Evolutionary conservation across 2,329 filamentous ascomycete genomes (phyloP), one percentile per base, ranked within the genome.

Genomic region (Talaromyces piceae): DNA sequence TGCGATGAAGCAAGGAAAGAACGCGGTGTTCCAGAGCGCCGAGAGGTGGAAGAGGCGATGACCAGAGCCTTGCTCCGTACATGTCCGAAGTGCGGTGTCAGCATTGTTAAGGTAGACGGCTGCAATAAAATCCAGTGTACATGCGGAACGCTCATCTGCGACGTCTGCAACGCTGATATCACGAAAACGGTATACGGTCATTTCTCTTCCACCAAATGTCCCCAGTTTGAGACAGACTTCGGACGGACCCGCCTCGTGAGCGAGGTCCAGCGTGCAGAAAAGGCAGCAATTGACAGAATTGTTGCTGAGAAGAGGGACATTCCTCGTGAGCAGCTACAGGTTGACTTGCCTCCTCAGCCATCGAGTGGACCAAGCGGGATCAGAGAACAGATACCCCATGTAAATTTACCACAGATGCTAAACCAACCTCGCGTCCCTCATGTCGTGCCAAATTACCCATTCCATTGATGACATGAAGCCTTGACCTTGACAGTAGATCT

Each of bases 41-140:
- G 85, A 56, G 67, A 74, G 3, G 80, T 94, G 26, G 89, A 95
- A 65, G 88, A 95, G 64, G 88, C 88, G 18, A 91, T 91, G 86
- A 88, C 86, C 2, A 77, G 79, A 13, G 89, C 89, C 1, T 61
- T 94, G 58, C 86, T 94, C 49, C 80, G 89, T 18, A 81, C 74
- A 25, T 95, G 89, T 49, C 65, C 74, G 55, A 74, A 73, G 56
- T 84, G 86, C 68, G 73, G 76, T n/a, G 79, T 81, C n/a, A 81
- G 83, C 0, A 93, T 91, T 59, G 78, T 94, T 64, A 95, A 94
- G 63, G 79, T 84, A 30, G 65, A 73, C 27, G 89, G 89, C 2
- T 95, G 89, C 71, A 94, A 94, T 70, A 91, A 91, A 68, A 88
- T 95, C 79, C 77, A 67, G 0, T 95, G 89, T 65, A 76, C 77